A percentile compares a stretch with the other conserved stretches of the same genome.
Conservation (phyloP, 305 asterid species). For the Plantago coronopus region DNA sequence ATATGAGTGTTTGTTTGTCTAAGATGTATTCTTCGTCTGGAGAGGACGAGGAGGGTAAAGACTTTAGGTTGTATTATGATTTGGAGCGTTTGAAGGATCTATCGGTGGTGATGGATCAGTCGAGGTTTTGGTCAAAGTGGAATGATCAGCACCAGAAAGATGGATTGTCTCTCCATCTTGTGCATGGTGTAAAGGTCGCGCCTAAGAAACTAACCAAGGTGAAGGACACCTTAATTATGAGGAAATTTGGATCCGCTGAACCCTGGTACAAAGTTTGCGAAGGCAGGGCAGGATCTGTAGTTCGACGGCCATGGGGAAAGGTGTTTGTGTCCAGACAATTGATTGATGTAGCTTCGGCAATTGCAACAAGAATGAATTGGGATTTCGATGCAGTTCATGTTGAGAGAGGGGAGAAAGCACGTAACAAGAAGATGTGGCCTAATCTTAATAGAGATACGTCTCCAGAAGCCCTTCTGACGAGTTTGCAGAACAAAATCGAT, state of each 20-base stretch:
- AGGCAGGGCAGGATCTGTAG: conserved; percentile 40
- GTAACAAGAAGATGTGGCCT: conserved; percentile 54
- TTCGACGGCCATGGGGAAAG: conserved; percentile 55
- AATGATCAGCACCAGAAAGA: conserved; percentile 39
- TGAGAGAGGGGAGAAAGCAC: conserved; percentile 54
- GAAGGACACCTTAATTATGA: conserved; percentile 47
- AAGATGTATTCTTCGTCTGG: conserved; percentile 68
- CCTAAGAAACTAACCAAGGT: conserved; percentile 39
- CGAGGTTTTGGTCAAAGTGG: conserved; percentile 72
- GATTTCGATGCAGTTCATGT: conserved; percentile 54
- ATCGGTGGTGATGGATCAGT: conserved; percentile 55
- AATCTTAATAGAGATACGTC: conserved; percentile 55
- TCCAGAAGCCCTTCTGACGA: conserved; percentile 46
- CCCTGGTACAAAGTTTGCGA: conserved; percentile 65
- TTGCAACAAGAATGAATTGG: conserved; percentile 52
- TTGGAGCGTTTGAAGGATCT: conserved; percentile 84
- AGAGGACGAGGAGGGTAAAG: conserved; percentile 76
- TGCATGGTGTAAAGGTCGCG: conserved; percentile 39
- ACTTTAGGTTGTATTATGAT: conserved; percentile 77
- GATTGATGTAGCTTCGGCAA: conserved; percentile 44
- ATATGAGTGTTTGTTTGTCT: conserved; percentile 63
- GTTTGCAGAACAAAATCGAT: conserved; percentile 41
- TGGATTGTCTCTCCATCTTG: conserved; percentile 36
- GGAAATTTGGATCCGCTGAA: conserved; percentile 53
- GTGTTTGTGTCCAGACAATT: conserved; percentile 49